Evolutionary conservation across 495 filamentous ascomycete species (phyloP), one percentile per base, ranked within the genome.

Genomic region (Aspergillus coremiiformis): DNA sequence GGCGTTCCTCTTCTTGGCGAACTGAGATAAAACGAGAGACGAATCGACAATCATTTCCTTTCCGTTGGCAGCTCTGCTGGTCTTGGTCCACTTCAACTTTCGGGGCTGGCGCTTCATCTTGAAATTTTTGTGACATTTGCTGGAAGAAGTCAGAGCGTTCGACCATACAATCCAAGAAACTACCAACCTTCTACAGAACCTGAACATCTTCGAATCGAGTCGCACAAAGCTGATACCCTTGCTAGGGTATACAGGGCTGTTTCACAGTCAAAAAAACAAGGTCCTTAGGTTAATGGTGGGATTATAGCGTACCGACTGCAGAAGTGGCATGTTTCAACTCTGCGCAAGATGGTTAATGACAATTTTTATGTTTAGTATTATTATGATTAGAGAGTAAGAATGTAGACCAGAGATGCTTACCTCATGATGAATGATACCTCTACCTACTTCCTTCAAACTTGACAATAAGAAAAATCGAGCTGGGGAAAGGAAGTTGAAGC

Each of bases 101-200:
- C 83, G 75, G n/a, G 83, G 82, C 59, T 86, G 84, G 58, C 93
- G 84, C 84, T 96, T 96, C 89, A 95, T 95, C 75, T 96, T 95
- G 82, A 96, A 96, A 77, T 94, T 94, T 75, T 90, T 89, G 72
- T 95, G 89, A 77, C 91, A 96, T 78, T 96, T 96, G 53, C 78
- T 83, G 39, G 77, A 89, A 95, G 79, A 84, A 84, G 42, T 68
- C 59, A 55, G 71, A 73, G 53, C 49, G 53, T 44, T 62, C 58
- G 27, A 53, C 42, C 47, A 8, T 23, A 8, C 24, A 11, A 11
- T 39, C 11, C 2, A 21, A 23, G 14, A 17, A 17, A 27, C 15
- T 8, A 21, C 24, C 30, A n/a, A 29, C 21, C 39, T 51, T 30
- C 39, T 3, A 23, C 26, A 32, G 15, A 33, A 32, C 6, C 42